A percentile compares a stretch with the other conserved stretches of the same genome.
Conservation (phyloP, 768 basidiomycete genomes). For the Kwoniella pini region DNA sequence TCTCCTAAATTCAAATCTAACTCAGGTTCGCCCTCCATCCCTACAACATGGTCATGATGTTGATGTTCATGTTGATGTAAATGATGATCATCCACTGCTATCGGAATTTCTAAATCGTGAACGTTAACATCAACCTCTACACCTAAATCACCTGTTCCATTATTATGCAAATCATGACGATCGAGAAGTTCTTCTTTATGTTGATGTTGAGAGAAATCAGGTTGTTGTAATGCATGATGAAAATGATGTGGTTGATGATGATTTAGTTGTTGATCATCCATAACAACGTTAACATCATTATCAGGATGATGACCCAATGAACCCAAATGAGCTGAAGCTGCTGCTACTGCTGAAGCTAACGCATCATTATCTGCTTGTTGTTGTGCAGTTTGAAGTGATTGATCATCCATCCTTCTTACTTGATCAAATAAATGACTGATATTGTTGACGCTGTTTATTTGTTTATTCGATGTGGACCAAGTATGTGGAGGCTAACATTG, state of each 20-base stretch:
- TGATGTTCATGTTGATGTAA: conserved; percentile 7
- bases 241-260: conserved; percentile 26
- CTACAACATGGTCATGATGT: conserved; percentile 11
- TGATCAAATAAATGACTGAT: too few species aligned
- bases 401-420: conserved; percentile 29
- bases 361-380: conserved; percentile 39
- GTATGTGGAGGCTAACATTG: conserved; percentile 25
- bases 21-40: conserved; percentile 25
- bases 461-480: background rate
- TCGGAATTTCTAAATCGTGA: conserved; percentile 34
- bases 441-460: too few species aligned
- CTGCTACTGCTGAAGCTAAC: conserved; percentile 39
- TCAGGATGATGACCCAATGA: conserved; percentile 17
- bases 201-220: conserved; percentile 33
- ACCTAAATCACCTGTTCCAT: conserved; percentile 8
- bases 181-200: conserved; percentile 8
- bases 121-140: conserved; percentile 25
- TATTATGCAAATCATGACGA: background rate
- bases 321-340: conserved; percentile 31
- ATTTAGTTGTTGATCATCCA: conserved; percentile 2
- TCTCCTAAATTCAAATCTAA: conserved; percentile 27
- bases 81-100: conserved; percentile 23
- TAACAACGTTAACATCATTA: background rate
- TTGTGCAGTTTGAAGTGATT: conserved; percentile 20
- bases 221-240: conserved; percentile 38